These are phyloP conservation scores for Ustilago loliicola DNA, from an alignment of 1,284 basidiomycete genomes.

Conservation along the genomic window DNA sequence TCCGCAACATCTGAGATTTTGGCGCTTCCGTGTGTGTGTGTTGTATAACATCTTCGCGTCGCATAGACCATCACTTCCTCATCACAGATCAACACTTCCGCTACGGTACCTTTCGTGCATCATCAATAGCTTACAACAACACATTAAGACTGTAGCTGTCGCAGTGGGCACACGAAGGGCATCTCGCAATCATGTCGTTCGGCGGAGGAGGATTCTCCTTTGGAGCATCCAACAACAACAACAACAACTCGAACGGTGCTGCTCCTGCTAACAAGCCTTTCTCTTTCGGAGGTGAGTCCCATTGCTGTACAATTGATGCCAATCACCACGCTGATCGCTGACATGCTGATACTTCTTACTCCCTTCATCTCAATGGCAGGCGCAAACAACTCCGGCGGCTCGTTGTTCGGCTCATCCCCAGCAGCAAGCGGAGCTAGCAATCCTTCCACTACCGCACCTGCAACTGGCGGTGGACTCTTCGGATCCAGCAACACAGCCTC, in stretches of 20 bases:
- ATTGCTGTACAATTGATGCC: too few relatives aligned
- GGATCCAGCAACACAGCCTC: constrained; percentile 24
- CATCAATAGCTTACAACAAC: neutral
- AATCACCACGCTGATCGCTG: neutral
- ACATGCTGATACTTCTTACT: neutral
- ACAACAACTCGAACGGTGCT: constrained; percentile 19
- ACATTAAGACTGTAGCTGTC: too few relatives aligned
- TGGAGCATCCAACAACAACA: constrained; percentile 37
- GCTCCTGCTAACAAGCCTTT: constrained; percentile 43
- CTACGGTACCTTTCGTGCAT: neutral
- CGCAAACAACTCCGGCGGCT: constrained; percentile 31
- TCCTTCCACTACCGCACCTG: constrained; percentile 9
- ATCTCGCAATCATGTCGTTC: constrained; percentile 45
- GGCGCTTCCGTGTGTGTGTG: neutral
- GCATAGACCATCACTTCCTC: constrained; percentile 14
- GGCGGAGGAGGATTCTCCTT: constrained; percentile 57
- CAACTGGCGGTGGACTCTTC: constrained; percentile 32
- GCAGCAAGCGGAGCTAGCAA: constrained; percentile 8
- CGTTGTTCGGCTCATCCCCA: constrained; percentile 34
- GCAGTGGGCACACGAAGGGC: neutral
- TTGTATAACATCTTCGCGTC: constrained; percentile 31
- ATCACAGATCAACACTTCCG: neutral
- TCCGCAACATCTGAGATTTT: neutral
- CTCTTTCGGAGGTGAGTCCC: constrained; percentile 44
- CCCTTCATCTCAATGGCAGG: constrained; percentile 10